These are phyloP conservation scores for Leccinum boreale DNA, from an alignment of 768 basidiomycete species.

Conservation along the genomic window DNA sequence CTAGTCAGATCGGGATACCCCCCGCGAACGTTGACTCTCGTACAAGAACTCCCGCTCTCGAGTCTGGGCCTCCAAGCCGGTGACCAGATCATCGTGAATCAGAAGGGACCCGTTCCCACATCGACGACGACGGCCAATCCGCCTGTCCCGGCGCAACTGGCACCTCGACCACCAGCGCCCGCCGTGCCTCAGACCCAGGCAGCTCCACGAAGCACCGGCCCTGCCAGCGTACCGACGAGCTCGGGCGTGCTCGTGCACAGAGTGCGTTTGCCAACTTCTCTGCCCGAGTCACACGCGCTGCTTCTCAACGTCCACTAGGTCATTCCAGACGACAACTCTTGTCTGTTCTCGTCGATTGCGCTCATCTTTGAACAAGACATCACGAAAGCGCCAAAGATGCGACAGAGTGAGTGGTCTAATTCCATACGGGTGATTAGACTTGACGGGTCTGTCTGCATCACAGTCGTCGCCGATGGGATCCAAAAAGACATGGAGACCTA, in stretches of 20 bases:
- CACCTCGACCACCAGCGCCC: constrained; percentile 14
- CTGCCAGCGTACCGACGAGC: constrained; percentile 58
- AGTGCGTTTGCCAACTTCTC: constrained; percentile 33
- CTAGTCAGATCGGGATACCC: constrained; percentile 86
- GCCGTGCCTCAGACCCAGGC: constrained; percentile 12
- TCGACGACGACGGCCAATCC: constrained; percentile 3
- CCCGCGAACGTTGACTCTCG: constrained; percentile 64
- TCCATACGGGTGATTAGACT: neutral
- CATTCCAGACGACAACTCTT: constrained; percentile 97
- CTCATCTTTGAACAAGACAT: constrained; percentile 84
- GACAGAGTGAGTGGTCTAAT: constrained; percentile 55
- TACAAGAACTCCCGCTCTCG: constrained; percentile 71
- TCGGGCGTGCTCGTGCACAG: constrained; percentile 72
- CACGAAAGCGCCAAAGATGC: constrained; percentile 62
- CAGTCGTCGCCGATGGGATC: constrained; percentile 86
- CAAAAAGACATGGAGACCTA: constrained; percentile 66
- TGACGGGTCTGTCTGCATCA: constrained; percentile 3
- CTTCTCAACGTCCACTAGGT: constrained; percentile 40
- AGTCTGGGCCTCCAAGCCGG: constrained; percentile 74
- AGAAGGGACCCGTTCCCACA: constrained; percentile 23
- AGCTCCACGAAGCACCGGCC: constrained; percentile 32
- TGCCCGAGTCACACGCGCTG: constrained; percentile 1
- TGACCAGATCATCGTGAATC: constrained; percentile 83
- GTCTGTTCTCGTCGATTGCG: constrained; percentile 85
- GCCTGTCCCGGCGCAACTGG: constrained; percentile 7